Conservation (phyloP, 352 stramenopile genomes). For the Poterioochromonas sp. region DNA sequence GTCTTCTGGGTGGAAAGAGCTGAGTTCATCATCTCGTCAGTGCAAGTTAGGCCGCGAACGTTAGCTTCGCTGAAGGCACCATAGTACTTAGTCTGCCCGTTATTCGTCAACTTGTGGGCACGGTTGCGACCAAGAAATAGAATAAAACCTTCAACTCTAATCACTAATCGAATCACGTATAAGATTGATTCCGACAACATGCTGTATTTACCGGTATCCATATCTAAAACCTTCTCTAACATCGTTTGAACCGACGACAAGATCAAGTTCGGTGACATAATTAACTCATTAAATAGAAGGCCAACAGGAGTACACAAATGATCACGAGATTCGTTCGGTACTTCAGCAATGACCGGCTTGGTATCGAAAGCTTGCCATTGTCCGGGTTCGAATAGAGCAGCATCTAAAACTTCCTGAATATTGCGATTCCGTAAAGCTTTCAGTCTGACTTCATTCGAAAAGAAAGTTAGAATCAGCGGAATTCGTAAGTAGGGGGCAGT, state of each 20-base stretch:
- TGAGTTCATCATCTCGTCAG: conserved; percentile 26
- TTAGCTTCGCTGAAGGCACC: conserved; percentile 26
- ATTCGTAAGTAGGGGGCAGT: conserved; percentile 96
- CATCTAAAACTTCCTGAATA: conserved; percentile 73
- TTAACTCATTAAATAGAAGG: conserved; percentile 93
- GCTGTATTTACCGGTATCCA: conserved; percentile 58
- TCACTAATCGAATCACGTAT: conserved; percentile 65
- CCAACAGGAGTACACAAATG: conserved; percentile 86
- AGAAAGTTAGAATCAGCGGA: conserved; percentile 92
- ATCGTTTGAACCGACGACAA: conserved; percentile 62
- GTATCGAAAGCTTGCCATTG: conserved; percentile 58
- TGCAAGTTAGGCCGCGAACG: conserved; percentile 40
- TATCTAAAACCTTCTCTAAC: conserved; percentile 69
- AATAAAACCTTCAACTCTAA: conserved; percentile 73
- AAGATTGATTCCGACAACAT: conserved; percentile 56
- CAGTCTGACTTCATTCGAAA: conserved; percentile 66
- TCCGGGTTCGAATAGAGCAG: conserved; percentile 70
- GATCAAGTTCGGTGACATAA: conserved; percentile 81
- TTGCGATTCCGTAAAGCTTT: conserved; percentile 60
- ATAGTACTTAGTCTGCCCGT: conserved; percentile 6
- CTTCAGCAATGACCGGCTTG: conserved; percentile 35
- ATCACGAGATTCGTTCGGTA: conserved; percentile 41
- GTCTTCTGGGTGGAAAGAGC: conserved; percentile 40
- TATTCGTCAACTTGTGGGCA: conserved; percentile 19
- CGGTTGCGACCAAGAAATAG: conserved; percentile 69